phyloP scores from a whole-genome alignment of 2,329 filamentous ascomycete genomes.

The Rutstroemia sp. region DNA sequence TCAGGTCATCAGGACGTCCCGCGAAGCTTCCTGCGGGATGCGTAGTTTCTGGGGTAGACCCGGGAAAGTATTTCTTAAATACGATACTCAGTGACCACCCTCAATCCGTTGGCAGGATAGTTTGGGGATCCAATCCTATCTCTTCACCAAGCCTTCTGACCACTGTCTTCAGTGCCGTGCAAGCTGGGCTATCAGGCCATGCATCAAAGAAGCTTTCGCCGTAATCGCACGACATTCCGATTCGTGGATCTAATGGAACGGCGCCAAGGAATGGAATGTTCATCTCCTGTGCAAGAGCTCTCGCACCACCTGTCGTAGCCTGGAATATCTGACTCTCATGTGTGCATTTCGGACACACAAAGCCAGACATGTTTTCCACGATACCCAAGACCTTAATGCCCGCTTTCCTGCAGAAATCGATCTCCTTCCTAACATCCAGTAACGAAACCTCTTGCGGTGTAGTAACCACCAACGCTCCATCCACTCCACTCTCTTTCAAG shows the following conservation, averaged over 20 bases:
- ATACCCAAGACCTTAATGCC: constrained; percentile 81
- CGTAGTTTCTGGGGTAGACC: neutral
- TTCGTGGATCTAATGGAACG: constrained; percentile 86
- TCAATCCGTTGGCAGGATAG: constrained; percentile 6
- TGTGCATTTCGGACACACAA: constrained; percentile 89
- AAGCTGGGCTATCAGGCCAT: constrained; percentile 89
- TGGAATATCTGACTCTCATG: constrained; percentile 80
- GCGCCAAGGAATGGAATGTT: constrained; percentile 80
- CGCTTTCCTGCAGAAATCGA: constrained; percentile 94
- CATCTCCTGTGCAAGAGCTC: constrained; percentile 75
- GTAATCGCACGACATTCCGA: constrained; percentile 94
- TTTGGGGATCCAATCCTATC: constrained; percentile 39
- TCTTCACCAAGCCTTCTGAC: constrained; percentile 64
- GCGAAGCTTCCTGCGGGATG: too few relatives aligned
- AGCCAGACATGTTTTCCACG: constrained; percentile 97
- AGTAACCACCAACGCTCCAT: constrained; percentile 87
- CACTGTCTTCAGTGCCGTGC: constrained; percentile 70
- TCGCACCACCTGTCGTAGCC: constrained; percentile 82
- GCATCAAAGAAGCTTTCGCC: constrained; percentile 96
- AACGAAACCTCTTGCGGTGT: constrained; percentile 92
- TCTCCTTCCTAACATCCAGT: constrained; percentile 91
- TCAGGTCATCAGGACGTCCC: too few relatives aligned
- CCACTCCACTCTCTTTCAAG: constrained; percentile 83
- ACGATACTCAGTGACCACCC: neutral
- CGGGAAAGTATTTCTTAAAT: neutral